A percentile compares a stretch with the other conserved stretches of the same genome.
These are phyloP conservation scores for Inonotus obliquus DNA, from an alignment of 1,284 basidiomycete species.

Conservation along the genomic window DNA sequence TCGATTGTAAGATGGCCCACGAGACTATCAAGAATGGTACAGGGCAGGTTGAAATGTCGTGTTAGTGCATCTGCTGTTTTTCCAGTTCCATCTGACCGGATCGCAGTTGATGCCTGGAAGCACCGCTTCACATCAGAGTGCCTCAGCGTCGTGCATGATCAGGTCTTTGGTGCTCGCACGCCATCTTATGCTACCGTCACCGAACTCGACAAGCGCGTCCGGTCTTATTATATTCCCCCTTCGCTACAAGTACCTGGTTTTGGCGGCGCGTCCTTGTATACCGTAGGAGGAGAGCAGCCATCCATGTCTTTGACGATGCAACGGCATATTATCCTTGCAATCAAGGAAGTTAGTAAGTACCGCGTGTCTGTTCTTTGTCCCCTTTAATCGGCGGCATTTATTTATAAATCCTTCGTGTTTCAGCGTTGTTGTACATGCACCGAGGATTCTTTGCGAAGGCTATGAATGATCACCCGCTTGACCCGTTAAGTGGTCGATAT, in stretches of 20 bases:
- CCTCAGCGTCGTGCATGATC: slow-evolving; percentile 57
- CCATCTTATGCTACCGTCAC: slow-evolving; percentile 56
- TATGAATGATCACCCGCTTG: slow-evolving; percentile 52
- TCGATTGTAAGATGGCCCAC: slow-evolving; percentile 55
- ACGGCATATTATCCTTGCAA: slow-evolving; percentile 56
- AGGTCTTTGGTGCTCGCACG: slow-evolving; percentile 56
- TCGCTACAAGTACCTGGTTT: slow-evolving; percentile 62
- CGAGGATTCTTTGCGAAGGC: slow-evolving; percentile 69
- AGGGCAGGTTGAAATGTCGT: slow-evolving; percentile 61
- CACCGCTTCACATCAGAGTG: slow-evolving; percentile 58
- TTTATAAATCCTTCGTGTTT: not conserved
- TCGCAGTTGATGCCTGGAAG: slow-evolving; percentile 57
- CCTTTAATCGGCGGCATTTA: not conserved
- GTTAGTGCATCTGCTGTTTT: slow-evolving; percentile 36
- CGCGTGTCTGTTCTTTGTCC: slow-evolving; percentile 7
- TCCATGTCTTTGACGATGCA: slow-evolving; percentile 57
- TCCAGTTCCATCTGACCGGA: slow-evolving; percentile 5
- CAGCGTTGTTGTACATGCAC: slow-evolving; percentile 68
- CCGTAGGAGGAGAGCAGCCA: slow-evolving; percentile 41
- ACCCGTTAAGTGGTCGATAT: slow-evolving; percentile 66
- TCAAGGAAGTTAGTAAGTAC: slow-evolving; percentile 57
- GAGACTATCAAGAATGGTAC: slow-evolving; percentile 41
- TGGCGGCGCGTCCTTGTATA: slow-evolving; percentile 34
- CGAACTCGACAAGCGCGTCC: slow-evolving; percentile 58
- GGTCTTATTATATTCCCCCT: slow-evolving; percentile 58